A percentile compares a stretch with the other conserved stretches of the same genome.
These are phyloP conservation scores for Knoxia roxburghii DNA, from an alignment of 257 asterid species.

Conservation along the genomic window DNA sequence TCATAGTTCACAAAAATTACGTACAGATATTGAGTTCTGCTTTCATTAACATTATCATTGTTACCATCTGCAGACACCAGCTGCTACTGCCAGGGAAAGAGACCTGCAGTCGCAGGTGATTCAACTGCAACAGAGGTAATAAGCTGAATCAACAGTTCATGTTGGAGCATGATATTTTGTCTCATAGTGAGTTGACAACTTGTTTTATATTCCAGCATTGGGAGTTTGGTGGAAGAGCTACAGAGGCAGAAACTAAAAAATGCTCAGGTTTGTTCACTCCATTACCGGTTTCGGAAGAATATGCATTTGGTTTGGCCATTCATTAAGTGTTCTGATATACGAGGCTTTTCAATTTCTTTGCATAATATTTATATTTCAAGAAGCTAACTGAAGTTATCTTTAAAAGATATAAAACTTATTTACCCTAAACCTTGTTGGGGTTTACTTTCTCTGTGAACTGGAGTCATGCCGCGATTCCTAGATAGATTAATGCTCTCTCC, in stretches of 20 bases:
- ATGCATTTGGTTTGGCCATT: slow-evolving; percentile 1
- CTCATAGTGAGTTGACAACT: slow-evolving; percentile 18
- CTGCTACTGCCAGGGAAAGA: slow-evolving; percentile 48
- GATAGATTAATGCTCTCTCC: not conserved
- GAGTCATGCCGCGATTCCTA: not conserved
- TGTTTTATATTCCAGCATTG: slow-evolving; percentile 50
- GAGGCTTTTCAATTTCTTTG: not conserved
- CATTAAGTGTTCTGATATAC: not conserved
- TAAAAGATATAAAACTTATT: too few species aligned
- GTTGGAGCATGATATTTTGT: slow-evolving; percentile 2
- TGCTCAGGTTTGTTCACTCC: slow-evolving; percentile 50
- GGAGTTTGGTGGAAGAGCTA: slow-evolving; percentile 77
- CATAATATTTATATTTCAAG: not conserved
- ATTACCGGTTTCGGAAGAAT: not conserved
- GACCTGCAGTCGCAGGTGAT: slow-evolving; percentile 75
- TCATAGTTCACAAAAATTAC: not conserved
- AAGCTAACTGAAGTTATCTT: not conserved
- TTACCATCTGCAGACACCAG: slow-evolving; percentile 32
- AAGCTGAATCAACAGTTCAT: not conserved
- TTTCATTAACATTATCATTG: slow-evolving; percentile 3
- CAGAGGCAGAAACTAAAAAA: slow-evolving; percentile 71
- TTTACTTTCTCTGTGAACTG: not conserved
- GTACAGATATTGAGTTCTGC: not conserved
- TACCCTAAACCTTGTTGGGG: not conserved
- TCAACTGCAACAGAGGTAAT: slow-evolving; percentile 88